Conservation (phyloP, 1,284 basidiomycete species). For the Ustilago loliicola region DNA sequence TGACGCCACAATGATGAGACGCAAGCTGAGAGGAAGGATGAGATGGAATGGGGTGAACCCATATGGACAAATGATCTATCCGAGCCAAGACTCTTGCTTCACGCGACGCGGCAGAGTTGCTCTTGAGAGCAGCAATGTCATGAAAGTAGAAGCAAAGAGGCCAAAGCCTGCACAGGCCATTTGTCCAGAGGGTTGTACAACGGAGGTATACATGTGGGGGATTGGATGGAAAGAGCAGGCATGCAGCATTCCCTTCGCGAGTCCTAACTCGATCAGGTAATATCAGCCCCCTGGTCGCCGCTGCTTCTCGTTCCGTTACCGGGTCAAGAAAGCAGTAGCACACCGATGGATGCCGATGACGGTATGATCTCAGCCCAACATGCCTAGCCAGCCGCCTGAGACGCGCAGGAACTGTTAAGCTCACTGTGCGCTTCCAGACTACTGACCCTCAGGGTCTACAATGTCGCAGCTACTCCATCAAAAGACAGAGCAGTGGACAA, state of each 20-base stretch:
- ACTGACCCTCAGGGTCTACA: constrained; percentile 28
- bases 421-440: neutral
- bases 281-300: constrained; percentile 38
- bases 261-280: constrained; percentile 71
- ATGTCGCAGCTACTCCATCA: neutral
- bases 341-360: constrained; percentile 48
- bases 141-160: neutral
- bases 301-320: neutral
- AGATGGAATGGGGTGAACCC: neutral
- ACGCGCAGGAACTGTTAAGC: neutral
- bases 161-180: neutral
- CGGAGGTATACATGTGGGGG: constrained; percentile 17
- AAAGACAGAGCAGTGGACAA: constrained; percentile 6
- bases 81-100: neutral
- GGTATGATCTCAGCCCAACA: constrained; percentile 63
- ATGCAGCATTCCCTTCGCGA: constrained; percentile 71
- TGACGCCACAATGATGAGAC: neutral
- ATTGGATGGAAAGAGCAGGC: constrained; percentile 20
- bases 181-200: constrained; percentile 10
- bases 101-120: neutral
- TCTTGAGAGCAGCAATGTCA: neutral
- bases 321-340: neutral
- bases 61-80: neutral
- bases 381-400: constrained; percentile 20
- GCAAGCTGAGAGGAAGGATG: neutral